These are phyloP conservation scores for Mycena polygramma DNA, from an alignment of 768 basidiomycete genomes.

Conservation along the genomic window DNA sequence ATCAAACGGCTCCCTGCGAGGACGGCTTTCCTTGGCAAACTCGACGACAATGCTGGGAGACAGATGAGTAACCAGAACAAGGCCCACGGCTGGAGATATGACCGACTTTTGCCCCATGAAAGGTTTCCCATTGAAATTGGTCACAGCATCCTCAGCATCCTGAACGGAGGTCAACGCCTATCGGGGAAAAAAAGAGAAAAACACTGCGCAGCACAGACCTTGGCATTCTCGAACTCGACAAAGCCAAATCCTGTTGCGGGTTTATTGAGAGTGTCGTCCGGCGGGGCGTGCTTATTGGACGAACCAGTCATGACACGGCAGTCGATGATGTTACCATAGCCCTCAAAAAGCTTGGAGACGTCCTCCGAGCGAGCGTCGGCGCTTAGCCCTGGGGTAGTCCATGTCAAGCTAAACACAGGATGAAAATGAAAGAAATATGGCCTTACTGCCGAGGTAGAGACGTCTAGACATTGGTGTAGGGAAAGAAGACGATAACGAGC, in stretches of 20 bases:
- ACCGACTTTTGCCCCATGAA: constrained; percentile 90
- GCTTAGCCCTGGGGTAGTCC: constrained; percentile 72
- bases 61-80: constrained; percentile 3
- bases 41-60: constrained; percentile 89
- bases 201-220: constrained; percentile 56
- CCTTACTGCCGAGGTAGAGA: constrained; percentile 87
- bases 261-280: constrained; percentile 40
- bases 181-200: neutral
- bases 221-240: constrained; percentile 92
- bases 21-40: constrained; percentile 93
- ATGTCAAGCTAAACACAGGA: constrained; percentile 16
- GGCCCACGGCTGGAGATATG: too few species aligned
- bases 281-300: constrained; percentile 43
- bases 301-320: constrained; percentile 95
- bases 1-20: constrained; percentile 83
- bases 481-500: constrained; percentile 46
- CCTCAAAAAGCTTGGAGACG: constrained; percentile 90
- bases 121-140: constrained; percentile 86
- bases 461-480: constrained; percentile 80
- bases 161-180: constrained; percentile 47
- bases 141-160: constrained; percentile 96
- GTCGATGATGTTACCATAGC: constrained; percentile 89
- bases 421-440: constrained; percentile 19
- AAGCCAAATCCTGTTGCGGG: constrained; percentile 87
- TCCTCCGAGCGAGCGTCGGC: constrained; percentile 87